phyloP scores from a whole-genome alignment of 306 rosid genomes.

The Rosa persica region DNA sequence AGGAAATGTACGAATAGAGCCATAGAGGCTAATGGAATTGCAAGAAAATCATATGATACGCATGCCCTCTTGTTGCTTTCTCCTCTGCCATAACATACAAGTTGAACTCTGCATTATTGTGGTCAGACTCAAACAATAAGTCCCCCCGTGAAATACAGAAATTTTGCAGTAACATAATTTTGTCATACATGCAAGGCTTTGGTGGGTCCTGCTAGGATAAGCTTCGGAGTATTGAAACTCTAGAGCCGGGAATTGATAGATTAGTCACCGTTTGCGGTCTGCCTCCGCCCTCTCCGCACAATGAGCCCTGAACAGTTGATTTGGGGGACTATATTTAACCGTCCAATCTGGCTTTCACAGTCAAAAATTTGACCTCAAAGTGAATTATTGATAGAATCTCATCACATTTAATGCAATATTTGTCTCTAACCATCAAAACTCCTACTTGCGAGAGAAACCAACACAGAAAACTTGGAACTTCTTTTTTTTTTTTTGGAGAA shows the following conservation, averaged over 20 bases:
- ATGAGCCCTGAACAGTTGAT: background rate
- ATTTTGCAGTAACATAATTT: background rate
- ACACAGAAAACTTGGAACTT: conserved; percentile 5
- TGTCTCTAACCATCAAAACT: background rate
- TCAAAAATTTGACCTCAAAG: background rate
- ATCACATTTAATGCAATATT: background rate
- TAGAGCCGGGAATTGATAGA: background rate
- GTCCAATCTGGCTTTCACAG: background rate
- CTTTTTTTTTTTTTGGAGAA: too few relatives aligned
- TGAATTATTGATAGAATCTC: conserved; percentile 2
- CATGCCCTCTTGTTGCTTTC: conserved; percentile 26
- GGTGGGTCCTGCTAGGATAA: background rate
- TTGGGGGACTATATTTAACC: background rate
- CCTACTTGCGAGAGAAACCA: conserved; percentile 6
- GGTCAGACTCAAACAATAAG: background rate
- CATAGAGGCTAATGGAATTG: conserved; percentile 13
- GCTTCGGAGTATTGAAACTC: background rate
- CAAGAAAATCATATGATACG: conserved; percentile 22
- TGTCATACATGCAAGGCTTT: conserved; percentile 5
- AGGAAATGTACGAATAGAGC: conserved; percentile 19
- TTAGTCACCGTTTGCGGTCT: background rate
- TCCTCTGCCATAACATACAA: conserved; percentile 24
- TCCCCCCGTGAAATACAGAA: conserved; percentile 5
- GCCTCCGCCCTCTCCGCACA: background rate
- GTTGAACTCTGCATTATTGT: conserved; percentile 21